Conservation (phyloP, 495 filamentous ascomycete species). For the Annulohypoxylon bovei region DNA sequence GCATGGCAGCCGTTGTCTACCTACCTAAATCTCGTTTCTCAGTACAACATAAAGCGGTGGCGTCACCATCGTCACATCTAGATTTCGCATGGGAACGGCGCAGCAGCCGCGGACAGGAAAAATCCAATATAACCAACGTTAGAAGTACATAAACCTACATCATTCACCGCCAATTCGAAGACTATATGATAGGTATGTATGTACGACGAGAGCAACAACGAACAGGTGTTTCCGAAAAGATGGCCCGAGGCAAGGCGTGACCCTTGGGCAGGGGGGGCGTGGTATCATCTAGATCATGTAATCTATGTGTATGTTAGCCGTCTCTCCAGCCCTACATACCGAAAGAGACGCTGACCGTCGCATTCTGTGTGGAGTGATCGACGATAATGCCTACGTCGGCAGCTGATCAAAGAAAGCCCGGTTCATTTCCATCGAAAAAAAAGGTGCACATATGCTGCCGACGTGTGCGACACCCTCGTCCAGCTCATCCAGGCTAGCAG, state of each 20-base stretch:
- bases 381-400: background rate
- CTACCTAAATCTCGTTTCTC: background rate
- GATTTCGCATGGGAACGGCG: slow-evolving; percentile 7
- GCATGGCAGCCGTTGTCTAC: background rate
- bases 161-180: slow-evolving; percentile 23
- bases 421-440: background rate
- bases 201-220: background rate
- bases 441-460: background rate
- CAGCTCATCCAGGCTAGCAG: background rate
- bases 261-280: slow-evolving; percentile 2
- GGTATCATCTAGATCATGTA: slow-evolving; percentile 31
- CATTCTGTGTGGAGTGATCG: slow-evolving; percentile 17
- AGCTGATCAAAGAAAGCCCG: background rate
- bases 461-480: background rate
- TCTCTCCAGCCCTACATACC: slow-evolving; percentile 26
- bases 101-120: slow-evolving; percentile 7
- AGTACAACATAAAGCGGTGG: slow-evolving; percentile 1
- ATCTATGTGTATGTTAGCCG: background rate
- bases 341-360: slow-evolving; percentile 23
- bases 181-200: background rate
- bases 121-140: slow-evolving; percentile 14
- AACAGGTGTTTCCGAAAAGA: slow-evolving; percentile 15
- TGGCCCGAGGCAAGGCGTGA: slow-evolving; percentile 5
- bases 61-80: background rate
- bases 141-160: slow-evolving; percentile 16